phyloP scores from a whole-genome alignment of 331 rosid genomes.

The Rhamnella rubrinervis region DNA sequence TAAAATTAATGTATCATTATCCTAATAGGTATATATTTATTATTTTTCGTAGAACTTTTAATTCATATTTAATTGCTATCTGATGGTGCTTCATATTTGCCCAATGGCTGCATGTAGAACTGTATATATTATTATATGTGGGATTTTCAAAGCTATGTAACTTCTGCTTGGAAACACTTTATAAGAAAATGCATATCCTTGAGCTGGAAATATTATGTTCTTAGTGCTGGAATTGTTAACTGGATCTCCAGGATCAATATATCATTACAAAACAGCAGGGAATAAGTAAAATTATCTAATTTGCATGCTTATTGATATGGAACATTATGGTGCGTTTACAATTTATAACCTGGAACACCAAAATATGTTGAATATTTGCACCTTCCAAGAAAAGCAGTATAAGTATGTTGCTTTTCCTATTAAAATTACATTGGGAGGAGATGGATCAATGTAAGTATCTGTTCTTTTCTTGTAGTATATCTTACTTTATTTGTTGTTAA shows the following conservation, averaged over 20 bases:
- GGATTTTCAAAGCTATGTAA: too few relatives aligned
- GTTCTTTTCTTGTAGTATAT: background rate
- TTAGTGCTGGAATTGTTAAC: background rate
- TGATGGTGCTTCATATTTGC: background rate
- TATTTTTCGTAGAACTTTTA: constrained; percentile 4
- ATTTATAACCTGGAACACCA: too few relatives aligned
- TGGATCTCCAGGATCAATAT: background rate
- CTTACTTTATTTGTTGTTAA: constrained; percentile 3
- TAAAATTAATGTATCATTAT: constrained; percentile 14
- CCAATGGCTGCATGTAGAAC: background rate
- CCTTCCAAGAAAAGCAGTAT: too few relatives aligned
- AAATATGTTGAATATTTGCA: too few relatives aligned
- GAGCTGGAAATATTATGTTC: background rate
- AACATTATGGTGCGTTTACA: background rate
- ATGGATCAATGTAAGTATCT: background rate
- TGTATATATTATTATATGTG: background rate
- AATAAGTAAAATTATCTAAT: background rate
- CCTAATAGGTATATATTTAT: constrained; percentile 48
- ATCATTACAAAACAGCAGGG: background rate
- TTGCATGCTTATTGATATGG: background rate
- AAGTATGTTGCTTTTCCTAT: too few relatives aligned
- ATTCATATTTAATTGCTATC: background rate
- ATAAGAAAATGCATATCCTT: too few relatives aligned
- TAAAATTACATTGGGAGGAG: background rate
- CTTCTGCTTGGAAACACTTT: too few relatives aligned